Conservation (phyloP, 2,329 filamentous ascomycete species). For the Stachybotrys chlorohalonatus region DNA sequence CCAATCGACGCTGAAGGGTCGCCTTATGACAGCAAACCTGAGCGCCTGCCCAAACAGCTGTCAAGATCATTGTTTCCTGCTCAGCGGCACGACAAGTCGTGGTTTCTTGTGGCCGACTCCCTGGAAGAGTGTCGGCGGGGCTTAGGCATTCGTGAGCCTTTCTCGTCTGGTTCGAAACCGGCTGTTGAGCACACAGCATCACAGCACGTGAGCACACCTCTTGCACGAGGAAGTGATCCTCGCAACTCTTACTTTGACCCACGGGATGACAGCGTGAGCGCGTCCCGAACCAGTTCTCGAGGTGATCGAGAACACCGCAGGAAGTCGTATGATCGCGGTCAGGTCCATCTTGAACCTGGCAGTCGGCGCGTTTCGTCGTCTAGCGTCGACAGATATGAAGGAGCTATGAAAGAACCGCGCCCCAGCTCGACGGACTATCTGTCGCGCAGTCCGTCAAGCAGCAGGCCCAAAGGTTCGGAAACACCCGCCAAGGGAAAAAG, state of each 20-base stretch:
- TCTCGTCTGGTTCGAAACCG: constrained; percentile 1
- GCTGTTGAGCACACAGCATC: not conserved
- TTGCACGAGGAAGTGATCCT: not conserved
- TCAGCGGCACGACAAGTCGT: constrained; percentile 43
- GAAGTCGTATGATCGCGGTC: not conserved
- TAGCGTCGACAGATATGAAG: not conserved
- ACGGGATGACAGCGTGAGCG: not conserved
- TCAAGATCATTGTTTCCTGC: constrained; percentile 64
- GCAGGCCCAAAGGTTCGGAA: not conserved
- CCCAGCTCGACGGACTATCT: not conserved
- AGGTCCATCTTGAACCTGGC: not conserved
- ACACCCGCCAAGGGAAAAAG: not conserved
- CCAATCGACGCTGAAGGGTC: constrained; percentile 50
- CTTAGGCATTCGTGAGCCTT: constrained; percentile 8
- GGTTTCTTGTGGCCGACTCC: constrained; percentile 51
- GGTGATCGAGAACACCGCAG: not conserved
- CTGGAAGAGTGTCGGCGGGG: constrained; percentile 35
- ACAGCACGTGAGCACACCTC: not conserved
- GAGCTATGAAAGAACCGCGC: not conserved
- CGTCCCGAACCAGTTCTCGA: not conserved
- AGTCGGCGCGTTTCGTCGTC: not conserved
- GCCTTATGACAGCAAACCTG: constrained; percentile 54
- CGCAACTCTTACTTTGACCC: not conserved
- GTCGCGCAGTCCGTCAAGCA: not conserved
- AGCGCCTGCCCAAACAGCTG: constrained; percentile 71